A percentile compares a stretch with the other conserved stretches of the same genome.
Evolutionary conservation across 331 rosid species (phyloP).

Genomic region (Dryas integrifolia): DNA sequence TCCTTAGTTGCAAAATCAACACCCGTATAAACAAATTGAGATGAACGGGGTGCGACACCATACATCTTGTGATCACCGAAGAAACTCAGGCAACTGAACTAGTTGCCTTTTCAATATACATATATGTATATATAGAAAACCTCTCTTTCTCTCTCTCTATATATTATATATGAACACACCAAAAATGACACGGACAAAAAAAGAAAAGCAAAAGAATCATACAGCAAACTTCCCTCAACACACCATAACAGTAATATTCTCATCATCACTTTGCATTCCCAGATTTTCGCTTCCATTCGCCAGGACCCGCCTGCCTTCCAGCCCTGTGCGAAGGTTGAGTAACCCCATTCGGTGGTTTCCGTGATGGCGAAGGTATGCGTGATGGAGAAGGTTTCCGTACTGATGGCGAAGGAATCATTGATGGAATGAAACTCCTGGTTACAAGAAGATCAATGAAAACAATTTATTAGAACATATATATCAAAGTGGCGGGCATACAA

Average conservation of each 20-base stretch:
- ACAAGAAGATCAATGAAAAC: background rate
- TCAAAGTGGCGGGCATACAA: too few relatives aligned
- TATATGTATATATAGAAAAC: background rate
- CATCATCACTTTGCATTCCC: slow-evolving; percentile 53
- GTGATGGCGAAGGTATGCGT: slow-evolving; percentile 49
- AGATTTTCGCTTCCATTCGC: slow-evolving; percentile 51
- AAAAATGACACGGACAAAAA: slow-evolving; percentile 26
- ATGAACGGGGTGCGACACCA: slow-evolving; percentile 25
- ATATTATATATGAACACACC: slow-evolving; percentile 20
- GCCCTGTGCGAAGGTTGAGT: slow-evolving; percentile 37
- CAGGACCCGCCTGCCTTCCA: slow-evolving; percentile 36
- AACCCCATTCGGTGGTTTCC: slow-evolving; percentile 42
- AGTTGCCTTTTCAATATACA: slow-evolving; percentile 27
- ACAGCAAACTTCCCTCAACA: slow-evolving; percentile 26
- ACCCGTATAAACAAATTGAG: slow-evolving; percentile 20
- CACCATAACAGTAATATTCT: slow-evolving; percentile 6
- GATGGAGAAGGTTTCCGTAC: slow-evolving; percentile 27
- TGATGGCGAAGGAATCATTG: slow-evolving; percentile 66
- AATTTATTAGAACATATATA: slow-evolving; percentile 12
- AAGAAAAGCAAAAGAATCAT: slow-evolving; percentile 8
- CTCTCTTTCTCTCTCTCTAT: slow-evolving; percentile 12
- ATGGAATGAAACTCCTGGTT: slow-evolving; percentile 72
- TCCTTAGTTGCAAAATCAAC: background rate
- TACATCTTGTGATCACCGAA: slow-evolving; percentile 28
- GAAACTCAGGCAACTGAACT: slow-evolving; percentile 37